Conservation (phyloP, 345 rosid species). For the Leavenworthia alabamica region DNA sequence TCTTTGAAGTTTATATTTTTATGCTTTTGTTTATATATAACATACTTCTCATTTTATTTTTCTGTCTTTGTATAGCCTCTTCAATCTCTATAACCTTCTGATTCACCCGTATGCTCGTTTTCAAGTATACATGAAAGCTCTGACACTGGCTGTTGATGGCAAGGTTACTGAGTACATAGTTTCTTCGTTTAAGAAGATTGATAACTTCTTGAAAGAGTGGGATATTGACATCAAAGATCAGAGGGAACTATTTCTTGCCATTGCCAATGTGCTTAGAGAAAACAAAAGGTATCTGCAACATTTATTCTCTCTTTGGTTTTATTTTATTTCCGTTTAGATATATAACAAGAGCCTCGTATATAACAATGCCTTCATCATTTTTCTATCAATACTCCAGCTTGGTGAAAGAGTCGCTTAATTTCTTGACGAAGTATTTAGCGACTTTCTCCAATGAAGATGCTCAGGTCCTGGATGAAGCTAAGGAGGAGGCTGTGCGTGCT, state of each 20-base stretch:
- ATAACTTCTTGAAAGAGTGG: constrained; percentile 91
- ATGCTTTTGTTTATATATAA: constrained; percentile 13
- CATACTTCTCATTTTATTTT: constrained; percentile 7
- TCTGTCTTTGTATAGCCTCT: constrained; percentile 52
- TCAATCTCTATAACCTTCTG: constrained; percentile 85
- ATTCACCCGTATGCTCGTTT: constrained; percentile 58
- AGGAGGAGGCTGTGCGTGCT: constrained; percentile 80
- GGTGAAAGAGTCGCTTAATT: constrained; percentile 58
- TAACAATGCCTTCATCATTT: not conserved
- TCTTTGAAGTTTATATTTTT: no score
- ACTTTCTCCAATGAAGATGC: constrained; percentile 79
- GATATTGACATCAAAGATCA: constrained; percentile 66
- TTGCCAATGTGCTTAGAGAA: constrained; percentile 67
- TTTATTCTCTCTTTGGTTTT: not conserved
- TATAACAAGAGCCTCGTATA: no score
- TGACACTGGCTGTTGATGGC: constrained; percentile 58
- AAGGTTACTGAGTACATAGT: constrained; percentile 59
- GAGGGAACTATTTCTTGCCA: constrained; percentile 64
- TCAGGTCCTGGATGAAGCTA: constrained; percentile 55
- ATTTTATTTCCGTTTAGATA: not conserved
- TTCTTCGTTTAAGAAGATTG: constrained; percentile 74
- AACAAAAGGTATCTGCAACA: constrained; percentile 48
- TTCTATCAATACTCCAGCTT: constrained; percentile 43
- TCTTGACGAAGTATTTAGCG: constrained; percentile 64
- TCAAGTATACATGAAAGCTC: constrained; percentile 71